Base-by-base conservation (phyloP, 2,329 filamentous ascomycete species). In the Amylocarpus encephaloides region DNA sequence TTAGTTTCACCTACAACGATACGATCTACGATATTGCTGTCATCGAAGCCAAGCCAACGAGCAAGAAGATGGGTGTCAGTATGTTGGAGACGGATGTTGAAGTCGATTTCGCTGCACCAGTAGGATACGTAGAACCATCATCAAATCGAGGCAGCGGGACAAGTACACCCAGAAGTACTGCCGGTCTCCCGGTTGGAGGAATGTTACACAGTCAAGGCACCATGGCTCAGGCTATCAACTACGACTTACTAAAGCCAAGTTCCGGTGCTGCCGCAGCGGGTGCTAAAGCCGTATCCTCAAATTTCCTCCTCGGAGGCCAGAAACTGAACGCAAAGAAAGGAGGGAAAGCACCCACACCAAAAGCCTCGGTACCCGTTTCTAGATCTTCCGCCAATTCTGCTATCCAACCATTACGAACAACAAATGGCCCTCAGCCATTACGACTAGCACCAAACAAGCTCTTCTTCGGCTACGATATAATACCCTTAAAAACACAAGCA, bases 201-300 rank as follows among this genome's bases (percentile, higher is more conserved):
- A 71, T 86, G 13, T 69, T 96, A 19, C 90, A 94, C 68, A 82
- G 76, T 54, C 88, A 95, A 62, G 93, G 93, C 10, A 91, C 85
- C 53, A 98, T 98, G 93, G 91, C 93, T 0, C 89, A 95, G 63
- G 82, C 89, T n/a, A 97, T 98, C 74, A 96, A 96, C 73, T 98
- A 97, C 70, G 80, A 82, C 46, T 80, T 90, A 30, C 95, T 98
- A 59, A 88, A 90, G 0, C 91, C 93, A 1, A 83, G 83, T 3
- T 79, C 88, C 6, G 80, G 76, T 2, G 77, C 82, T 12, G 83
- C 81, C 12, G 80, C 79, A 5, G 74, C 75, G 7, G 82, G 80
- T 34, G 79, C 80, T 10, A 77, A 76, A 59, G 79, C 80, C 4
- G 75, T 78, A 2, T 79, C 85, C 0, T 91, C 88, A 1, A 85